A percentile compares a stretch with the other conserved stretches of the same genome.
Conservation (phyloP, 352 stramenopile species). For the Phytophthora foliorum region DNA sequence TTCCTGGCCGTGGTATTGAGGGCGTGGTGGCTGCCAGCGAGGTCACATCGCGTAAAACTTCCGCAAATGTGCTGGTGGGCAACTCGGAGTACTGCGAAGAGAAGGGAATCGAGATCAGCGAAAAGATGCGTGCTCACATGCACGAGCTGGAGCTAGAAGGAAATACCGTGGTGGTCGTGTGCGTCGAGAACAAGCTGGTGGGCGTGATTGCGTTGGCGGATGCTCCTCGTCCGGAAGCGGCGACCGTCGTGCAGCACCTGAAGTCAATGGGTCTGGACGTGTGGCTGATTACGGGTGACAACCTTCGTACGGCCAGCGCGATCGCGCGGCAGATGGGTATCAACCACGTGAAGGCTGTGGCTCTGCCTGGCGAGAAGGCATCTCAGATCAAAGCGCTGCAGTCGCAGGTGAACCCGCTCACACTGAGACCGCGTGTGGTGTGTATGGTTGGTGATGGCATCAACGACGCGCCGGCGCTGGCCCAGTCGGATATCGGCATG, state of each 20-base stretch:
- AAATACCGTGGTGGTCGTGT: constrained; percentile 88
- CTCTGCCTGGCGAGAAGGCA: constrained; percentile 96
- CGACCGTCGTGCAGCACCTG: constrained; percentile 75
- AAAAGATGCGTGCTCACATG: constrained; percentile 79
- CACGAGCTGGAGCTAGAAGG: constrained; percentile 86
- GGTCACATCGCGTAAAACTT: constrained; percentile 22
- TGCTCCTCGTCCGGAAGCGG: constrained; percentile 77
- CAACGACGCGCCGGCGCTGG: constrained; percentile 95
- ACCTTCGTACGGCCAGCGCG: constrained; percentile 91
- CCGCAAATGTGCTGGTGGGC: constrained; percentile 72
- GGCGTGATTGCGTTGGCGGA: constrained; percentile 85
- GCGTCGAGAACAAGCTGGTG: constrained; percentile 71
- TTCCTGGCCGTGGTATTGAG: constrained; percentile 84
- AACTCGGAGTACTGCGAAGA: constrained; percentile 87
- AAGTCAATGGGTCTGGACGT: constrained; percentile 88
- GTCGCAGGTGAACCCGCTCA: constrained; percentile 73
- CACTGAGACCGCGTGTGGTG: constrained; percentile 83
- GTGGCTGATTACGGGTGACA: constrained; percentile 94
- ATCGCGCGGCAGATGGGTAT: constrained; percentile 93
- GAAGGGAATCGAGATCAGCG: constrained; percentile 69
- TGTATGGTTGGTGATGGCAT: constrained; percentile 96
- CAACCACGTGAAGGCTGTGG: constrained; percentile 85
- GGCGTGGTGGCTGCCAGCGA: constrained; percentile 52
- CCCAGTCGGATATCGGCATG: constrained; percentile 94
- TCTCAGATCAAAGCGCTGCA: constrained; percentile 91